Evolutionary conservation across 2,329 filamentous ascomycete species (phyloP).

Genomic region (Cercospora sp.): DNA sequence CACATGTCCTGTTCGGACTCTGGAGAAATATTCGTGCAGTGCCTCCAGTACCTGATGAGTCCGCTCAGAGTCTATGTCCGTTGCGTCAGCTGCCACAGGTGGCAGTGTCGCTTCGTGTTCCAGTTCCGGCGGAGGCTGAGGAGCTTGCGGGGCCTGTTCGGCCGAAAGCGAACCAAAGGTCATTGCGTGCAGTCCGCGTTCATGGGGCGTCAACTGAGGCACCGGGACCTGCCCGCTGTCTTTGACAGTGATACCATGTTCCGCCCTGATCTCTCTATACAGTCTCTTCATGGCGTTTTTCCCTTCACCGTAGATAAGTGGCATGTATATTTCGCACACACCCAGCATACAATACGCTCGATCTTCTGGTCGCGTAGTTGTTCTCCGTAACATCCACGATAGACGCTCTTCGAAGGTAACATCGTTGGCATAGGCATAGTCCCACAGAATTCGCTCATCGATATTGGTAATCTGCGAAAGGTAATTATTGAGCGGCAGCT

Average conservation of each 20-base stretch:
- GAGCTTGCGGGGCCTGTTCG: too few species aligned
- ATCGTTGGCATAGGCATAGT: not conserved
- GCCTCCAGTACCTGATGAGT: not conserved
- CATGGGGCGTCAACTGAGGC: not conserved
- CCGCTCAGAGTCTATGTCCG: too few species aligned
- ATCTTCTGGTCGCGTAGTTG: constrained; percentile 18
- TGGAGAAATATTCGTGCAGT: not conserved
- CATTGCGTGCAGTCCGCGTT: not conserved
- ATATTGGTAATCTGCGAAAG: constrained; percentile 21
- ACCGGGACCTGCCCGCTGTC: not conserved
- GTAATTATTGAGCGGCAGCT: constrained; percentile 6
- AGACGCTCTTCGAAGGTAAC: constrained; percentile 2
- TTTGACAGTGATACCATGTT: not conserved
- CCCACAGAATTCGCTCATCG: constrained; percentile 11
- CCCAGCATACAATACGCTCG: constrained; percentile 19
- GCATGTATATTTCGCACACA: constrained; percentile 12
- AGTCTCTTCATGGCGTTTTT: constrained; percentile 10
- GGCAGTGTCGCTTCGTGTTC: constrained; percentile 43
- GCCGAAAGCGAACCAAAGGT: not conserved
- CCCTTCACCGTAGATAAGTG: constrained; percentile 15
- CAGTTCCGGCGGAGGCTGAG: too few species aligned
- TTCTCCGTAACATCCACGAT: constrained; percentile 9
- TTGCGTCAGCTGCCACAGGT: too few species aligned
- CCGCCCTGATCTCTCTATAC: not conserved
- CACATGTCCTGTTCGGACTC: not conserved